Percentiles rank a stretch among this genome's conserved stretches.
Evolutionary conservation across 2,329 filamentous ascomycete species (phyloP).

Genomic region (Lecanoromycetidae sp.): DNA sequence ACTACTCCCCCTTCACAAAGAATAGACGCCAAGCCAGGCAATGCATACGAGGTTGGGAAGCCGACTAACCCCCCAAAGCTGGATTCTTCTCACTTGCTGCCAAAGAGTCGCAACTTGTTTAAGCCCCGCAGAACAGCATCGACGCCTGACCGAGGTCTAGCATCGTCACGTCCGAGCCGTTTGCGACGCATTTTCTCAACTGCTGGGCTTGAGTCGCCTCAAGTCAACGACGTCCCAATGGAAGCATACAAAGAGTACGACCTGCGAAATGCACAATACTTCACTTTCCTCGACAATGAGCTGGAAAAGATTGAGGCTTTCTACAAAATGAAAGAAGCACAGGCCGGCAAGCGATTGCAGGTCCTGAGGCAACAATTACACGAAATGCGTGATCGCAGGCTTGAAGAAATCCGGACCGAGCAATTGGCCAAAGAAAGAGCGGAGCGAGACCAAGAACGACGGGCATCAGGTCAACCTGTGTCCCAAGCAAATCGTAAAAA

Average conservation of each 20-base stretch:
- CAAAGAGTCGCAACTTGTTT: constrained; percentile 19
- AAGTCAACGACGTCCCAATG: constrained; percentile 37
- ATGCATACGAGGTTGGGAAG: constrained; percentile 35
- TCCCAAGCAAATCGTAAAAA: constrained; percentile 21
- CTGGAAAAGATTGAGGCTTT: constrained; percentile 86
- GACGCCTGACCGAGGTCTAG: constrained; percentile 19
- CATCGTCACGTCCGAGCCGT: constrained; percentile 24
- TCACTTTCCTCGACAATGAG: constrained; percentile 69
- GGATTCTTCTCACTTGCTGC: constrained; percentile 20
- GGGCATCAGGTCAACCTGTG: constrained; percentile 11
- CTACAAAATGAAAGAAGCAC: constrained; percentile 76
- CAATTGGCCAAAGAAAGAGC: constrained; percentile 28
- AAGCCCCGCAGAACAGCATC: constrained; percentile 17
- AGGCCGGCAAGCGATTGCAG: constrained; percentile 60
- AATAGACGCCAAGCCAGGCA: constrained; percentile 15
- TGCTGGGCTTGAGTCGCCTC: constrained; percentile 28
- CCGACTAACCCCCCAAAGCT: constrained; percentile 23
- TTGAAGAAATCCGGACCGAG: constrained; percentile 54
- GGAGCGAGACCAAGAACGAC: constrained; percentile 7
- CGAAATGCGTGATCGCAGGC: constrained; percentile 76
- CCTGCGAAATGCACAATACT: constrained; percentile 70
- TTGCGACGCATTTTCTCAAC: constrained; percentile 31
- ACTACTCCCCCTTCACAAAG: constrained; percentile 13
- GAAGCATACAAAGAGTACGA: constrained; percentile 54
- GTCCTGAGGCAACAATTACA: constrained; percentile 74